Evolutionary conservation across 2,329 filamentous ascomycete genomes (phyloP).

Genomic region (Ophiognomonia clavigignenti-juglandacearum): DNA sequence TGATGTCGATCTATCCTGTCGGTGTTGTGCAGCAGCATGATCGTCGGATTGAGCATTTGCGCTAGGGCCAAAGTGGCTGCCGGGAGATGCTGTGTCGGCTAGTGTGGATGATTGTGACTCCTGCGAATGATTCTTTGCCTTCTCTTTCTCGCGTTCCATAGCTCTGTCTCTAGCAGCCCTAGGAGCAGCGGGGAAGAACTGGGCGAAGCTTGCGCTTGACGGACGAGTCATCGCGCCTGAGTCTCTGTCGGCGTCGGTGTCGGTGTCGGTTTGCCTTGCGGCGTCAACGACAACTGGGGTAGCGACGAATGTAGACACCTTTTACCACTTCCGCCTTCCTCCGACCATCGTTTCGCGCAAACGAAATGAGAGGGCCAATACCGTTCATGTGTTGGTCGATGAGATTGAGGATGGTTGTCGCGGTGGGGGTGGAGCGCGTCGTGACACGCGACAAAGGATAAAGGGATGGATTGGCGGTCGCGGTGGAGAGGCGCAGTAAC

Average conservation of each 20-base stretch:
- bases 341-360: conserved; percentile 52
- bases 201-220: conserved; percentile 70
- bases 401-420: conserved; percentile 8
- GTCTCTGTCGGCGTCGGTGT: neutral
- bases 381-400: conserved; percentile 31
- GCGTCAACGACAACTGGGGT: neutral
- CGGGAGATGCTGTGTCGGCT: conserved; percentile 16
- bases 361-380: conserved; percentile 25
- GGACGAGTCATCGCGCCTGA: conserved; percentile 69
- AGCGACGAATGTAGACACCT: conserved; percentile 32
- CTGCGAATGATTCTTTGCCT: conserved; percentile 46
- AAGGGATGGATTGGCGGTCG: conserved; percentile 2
- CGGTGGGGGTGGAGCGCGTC: conserved; percentile 13
- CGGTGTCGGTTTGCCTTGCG: too few relatives aligned
- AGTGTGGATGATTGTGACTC: conserved; percentile 22
- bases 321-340: conserved; percentile 47
- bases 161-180: conserved; percentile 56
- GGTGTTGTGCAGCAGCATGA: conserved; percentile 29
- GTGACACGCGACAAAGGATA: conserved; percentile 14
- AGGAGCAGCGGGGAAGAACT: conserved; percentile 80
- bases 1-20: conserved; percentile 29
- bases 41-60: conserved; percentile 15
- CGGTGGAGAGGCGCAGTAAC: conserved; percentile 7
- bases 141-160: conserved; percentile 58
- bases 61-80: conserved; percentile 21